Base-by-base conservation (phyloP, 371 early-diverging fungal species). In the Dinochytrium kinnereticum region DNA sequence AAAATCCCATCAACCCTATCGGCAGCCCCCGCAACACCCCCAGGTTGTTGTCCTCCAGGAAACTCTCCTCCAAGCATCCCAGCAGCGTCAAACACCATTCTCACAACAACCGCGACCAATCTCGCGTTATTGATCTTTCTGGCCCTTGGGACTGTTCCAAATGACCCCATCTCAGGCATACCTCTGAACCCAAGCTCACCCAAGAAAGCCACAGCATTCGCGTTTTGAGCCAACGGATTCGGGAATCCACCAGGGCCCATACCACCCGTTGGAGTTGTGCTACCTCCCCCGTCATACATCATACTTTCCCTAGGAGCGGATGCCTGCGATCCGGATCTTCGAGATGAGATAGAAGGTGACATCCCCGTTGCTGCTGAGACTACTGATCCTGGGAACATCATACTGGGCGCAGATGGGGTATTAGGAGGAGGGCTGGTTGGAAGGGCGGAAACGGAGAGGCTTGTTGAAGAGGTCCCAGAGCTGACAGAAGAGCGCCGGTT, bases 101-200 rank as follows among this genome's bases (percentile, higher is more conserved):
- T 66, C n/a, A 80, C 78, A 31, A 80, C 70, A 0, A 71, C 73
- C 49, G 78, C 78, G 26, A 49, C 74, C 36, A 80, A 59, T 13
- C 70, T 65, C 13, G 80, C 75, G 51, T 70, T 51, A 34, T 71
- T 69, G 51, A 72, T 40, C 59, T 78, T 77, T 31, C 69, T 59
- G 19, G 68, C 69, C 31, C 71, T 26, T 24, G 69, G 38, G 33
- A 70, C 73, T 5, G 24, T 37, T 10, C 21, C 39, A 39, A 80
- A 80, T 1, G 64, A 51, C 0, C 70, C 78, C 55, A 61, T 65
- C 15, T 77, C 78, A 21, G 79, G 67, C 66, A 80, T 59, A 28
- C 80, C 80, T 21, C 2, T 51, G 51, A 80, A 78, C 24, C 80
- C 80, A 3, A 78, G 66, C 31, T 77, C 75, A 30, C 38, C 70